Base-by-base conservation (phyloP, 495 filamentous ascomycete species). In the Tuber calosporum region DNA sequence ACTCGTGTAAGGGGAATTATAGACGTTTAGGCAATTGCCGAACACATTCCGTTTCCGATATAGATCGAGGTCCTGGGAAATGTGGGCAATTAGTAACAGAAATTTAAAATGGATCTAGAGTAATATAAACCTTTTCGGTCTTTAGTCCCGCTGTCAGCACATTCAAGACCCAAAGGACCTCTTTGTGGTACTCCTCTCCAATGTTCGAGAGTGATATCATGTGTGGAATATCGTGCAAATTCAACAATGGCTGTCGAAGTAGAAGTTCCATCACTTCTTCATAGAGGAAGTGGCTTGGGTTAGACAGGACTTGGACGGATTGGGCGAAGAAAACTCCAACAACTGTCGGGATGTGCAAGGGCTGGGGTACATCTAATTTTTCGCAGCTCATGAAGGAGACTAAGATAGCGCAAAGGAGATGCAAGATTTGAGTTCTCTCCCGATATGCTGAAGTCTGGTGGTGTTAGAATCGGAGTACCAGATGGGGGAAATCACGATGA, bases 201-300 rank as follows among this genome's bases (percentile, higher is more conserved):
- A 90, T 86, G 68, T 89, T 87, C 4, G 90, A 84, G 71, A 96
- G 81, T 20, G 76, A 73, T 66, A 95, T 88, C 58, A 95, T 87
- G 80, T 92, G 89, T 1, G 93, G 94, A 68, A 97, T 84, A 80
- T 90, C 90, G 58, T 89, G 86, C 26, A 90, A 74, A 37, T 88
- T 86, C 91, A 94, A 96, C 13, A 84, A 80, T 2, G 95, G 94
- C 0, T 88, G 86, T 68, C 88, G 88, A 53, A 90, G 89, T 66
- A 99, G 87, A 81, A 94, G 94, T 36, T 86, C 85, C 84, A 97
- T 97, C 84, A 94, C 84, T 79, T 96, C 96, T 40, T 88, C 86
- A 79, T 97, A 99, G 48, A 98, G 86, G 74, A 88, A 89, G 78
- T 97, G 92, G 66, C 91, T 84, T 13, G 95, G 94, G 74, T 94